Base-by-base conservation (phyloP, 306 rosid species). In the Senna tora region DNA sequence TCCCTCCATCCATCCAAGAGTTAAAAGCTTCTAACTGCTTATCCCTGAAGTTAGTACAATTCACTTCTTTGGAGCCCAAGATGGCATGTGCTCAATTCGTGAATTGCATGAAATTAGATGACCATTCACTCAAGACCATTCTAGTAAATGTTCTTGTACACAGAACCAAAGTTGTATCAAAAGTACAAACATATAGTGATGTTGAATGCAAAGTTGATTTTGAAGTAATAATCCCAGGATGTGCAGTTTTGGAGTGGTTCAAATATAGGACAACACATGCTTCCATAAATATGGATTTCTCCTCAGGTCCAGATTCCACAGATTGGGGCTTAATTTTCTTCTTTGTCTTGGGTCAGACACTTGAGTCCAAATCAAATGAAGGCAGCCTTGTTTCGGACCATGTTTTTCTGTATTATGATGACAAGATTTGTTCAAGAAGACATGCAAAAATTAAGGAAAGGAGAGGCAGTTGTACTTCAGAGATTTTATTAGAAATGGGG, bases 51-150 rank as follows among this genome's bases (percentile, higher is more conserved):
- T 4, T 7, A 36, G 39, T 7, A 36, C 39, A 36, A 36, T 36
- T 36, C 39, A 36, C 39, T 36, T 36, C 6, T 45, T 42, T 63
- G 60, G 21, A 64, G 45, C 67, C 54, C 70, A 77, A 70, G 25
- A 62, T 30, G 76, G 53, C 4, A 17, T 51, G 58, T 9, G 54
- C 54, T 55, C 11, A 43, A 1, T 77, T 77, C 34, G 46, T 52
- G 52, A 77, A 77, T 34, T 77, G 77, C 62, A 4, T 64, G n/a
- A 63, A 71, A 34, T 46, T 77, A 60, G 67, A 62, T 54, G 11
- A 53, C 8, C 19, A 45, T 17, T 68, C 60, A 63, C 67, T 53
- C 0, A 36, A 0, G 16, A 67, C 17, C 12, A 55, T 71, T 12
- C 59, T 5, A 28, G 15, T 45, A 39, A 58, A 77, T 77, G 77